A percentile compares a stretch with the other conserved stretches of the same genome.
phyloP scores from a whole-genome alignment of 1,139 yeast genomes.

The Eremothecium cymbalariae region DNA sequence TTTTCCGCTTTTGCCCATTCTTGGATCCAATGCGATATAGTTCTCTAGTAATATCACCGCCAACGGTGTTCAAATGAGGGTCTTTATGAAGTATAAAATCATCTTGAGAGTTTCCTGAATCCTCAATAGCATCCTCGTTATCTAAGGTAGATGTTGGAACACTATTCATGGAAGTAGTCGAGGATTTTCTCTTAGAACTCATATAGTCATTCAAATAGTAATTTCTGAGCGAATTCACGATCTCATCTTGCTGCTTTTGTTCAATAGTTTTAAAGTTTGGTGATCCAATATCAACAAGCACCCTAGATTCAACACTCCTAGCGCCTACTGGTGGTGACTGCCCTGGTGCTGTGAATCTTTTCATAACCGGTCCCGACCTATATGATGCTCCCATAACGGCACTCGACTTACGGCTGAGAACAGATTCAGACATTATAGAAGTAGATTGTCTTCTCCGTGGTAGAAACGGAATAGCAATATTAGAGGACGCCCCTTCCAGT shows the following conservation, averaged over 20 bases:
- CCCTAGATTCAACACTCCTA: constrained; percentile 16
- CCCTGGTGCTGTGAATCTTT: constrained; percentile 1
- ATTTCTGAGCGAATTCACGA: constrained; percentile 21
- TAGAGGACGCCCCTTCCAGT: constrained; percentile 5
- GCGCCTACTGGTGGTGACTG: constrained; percentile 7
- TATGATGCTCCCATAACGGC: constrained; percentile 5
- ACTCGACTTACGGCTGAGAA: constrained; percentile 12
- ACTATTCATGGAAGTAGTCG: constrained; percentile 4
- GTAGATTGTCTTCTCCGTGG: constrained; percentile 13
- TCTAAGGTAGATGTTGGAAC: constrained; percentile 9
- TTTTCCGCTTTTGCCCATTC: constrained; percentile 22
- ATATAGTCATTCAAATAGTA: constrained; percentile 19
- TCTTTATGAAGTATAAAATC: constrained; percentile 13
- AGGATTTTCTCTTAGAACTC: constrained; percentile 11
- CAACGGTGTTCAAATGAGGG: constrained; percentile 40
- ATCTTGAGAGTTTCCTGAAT: constrained; percentile 8
- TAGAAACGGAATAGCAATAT: constrained; percentile 12
- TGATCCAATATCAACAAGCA: constrained; percentile 27
- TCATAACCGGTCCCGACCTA: constrained; percentile 4
- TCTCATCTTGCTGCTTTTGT: constrained; percentile 23
- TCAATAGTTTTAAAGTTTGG: constrained; percentile 30
- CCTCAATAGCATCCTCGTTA: constrained; percentile 8
- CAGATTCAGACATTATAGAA: constrained; percentile 13
- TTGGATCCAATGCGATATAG: constrained; percentile 35
- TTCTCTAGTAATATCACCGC: constrained; percentile 67